phyloP scores from a whole-genome alignment of 495 filamentous ascomycete species.

The Daldinia bambusicola region DNA sequence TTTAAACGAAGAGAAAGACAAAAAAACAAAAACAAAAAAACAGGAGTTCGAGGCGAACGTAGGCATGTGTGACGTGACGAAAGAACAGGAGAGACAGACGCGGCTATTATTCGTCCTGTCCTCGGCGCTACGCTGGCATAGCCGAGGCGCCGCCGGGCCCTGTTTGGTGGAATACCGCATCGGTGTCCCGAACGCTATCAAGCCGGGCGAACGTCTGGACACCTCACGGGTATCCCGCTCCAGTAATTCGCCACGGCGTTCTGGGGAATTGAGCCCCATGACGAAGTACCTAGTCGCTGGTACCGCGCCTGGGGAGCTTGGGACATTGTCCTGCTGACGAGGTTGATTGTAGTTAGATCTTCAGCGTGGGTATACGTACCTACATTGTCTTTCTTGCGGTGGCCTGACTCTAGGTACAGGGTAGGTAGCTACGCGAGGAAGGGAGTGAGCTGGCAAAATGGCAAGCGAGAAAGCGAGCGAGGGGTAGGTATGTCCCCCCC shows the following conservation, averaged over 20 bases:
- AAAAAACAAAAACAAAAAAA: too few relatives aligned
- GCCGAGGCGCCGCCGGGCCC: not conserved
- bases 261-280: constrained; percentile 4
- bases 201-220: constrained; percentile 14
- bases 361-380: not conserved
- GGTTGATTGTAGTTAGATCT: constrained; percentile 7
- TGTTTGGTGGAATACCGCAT: not conserved
- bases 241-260: not conserved
- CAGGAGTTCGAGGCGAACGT: too few relatives aligned
- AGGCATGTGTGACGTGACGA: too few relatives aligned
- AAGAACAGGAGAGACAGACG: too few relatives aligned
- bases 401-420: not conserved
- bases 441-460: not conserved
- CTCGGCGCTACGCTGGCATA: not conserved
- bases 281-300: not conserved
- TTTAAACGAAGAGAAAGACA: too few relatives aligned
- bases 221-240: constrained; percentile 1
- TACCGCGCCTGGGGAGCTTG: constrained; percentile 1
- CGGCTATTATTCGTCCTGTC: not conserved
- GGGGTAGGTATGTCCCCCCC: not conserved
- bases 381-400: not conserved
- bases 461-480: not conserved
- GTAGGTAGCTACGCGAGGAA: not conserved
- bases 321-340: constrained; percentile 11
- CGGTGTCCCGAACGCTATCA: constrained; percentile 14